Conservation (phyloP, 2,329 filamentous ascomycete genomes). For the Trichoderma sp. region DNA sequence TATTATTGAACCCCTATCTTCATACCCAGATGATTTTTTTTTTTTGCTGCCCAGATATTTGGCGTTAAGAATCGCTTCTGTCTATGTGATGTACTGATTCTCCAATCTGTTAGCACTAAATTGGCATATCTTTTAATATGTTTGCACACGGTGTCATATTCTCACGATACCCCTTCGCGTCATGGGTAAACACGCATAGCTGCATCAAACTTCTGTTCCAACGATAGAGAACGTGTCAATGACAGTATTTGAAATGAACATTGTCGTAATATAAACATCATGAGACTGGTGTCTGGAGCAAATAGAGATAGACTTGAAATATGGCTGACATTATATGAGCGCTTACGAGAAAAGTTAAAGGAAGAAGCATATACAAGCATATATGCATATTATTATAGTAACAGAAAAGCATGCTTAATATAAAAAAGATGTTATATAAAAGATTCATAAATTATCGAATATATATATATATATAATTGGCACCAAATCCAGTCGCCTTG, state of each 20-base stretch:
- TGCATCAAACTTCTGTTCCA: neutral
- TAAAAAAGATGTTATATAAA: neutral
- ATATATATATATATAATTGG: too few species aligned
- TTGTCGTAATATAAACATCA: neutral
- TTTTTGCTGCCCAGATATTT: too few species aligned
- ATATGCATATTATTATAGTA: too few species aligned
- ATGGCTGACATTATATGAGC: too few species aligned
- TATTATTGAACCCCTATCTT: too few species aligned
- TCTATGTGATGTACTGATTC: neutral
- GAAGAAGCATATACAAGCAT: too few species aligned
- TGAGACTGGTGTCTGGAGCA: neutral
- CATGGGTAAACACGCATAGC: neutral
- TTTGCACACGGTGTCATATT: neutral
- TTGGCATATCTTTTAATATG: neutral
- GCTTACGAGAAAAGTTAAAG: too few species aligned
- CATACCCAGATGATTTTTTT: too few species aligned
- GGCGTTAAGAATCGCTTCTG: neutral
- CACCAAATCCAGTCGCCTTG: too few species aligned
- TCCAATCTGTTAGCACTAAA: neutral
- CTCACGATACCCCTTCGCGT: neutral
- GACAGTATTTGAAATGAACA: neutral
- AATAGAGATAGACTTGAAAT: too few species aligned
- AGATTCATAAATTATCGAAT: too few species aligned
- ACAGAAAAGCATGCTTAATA: neutral
- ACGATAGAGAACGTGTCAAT: neutral